These are phyloP conservation scores for Xerocomus minutiporus DNA, from an alignment of 1,284 basidiomycete genomes.

Conservation along the genomic window DNA sequence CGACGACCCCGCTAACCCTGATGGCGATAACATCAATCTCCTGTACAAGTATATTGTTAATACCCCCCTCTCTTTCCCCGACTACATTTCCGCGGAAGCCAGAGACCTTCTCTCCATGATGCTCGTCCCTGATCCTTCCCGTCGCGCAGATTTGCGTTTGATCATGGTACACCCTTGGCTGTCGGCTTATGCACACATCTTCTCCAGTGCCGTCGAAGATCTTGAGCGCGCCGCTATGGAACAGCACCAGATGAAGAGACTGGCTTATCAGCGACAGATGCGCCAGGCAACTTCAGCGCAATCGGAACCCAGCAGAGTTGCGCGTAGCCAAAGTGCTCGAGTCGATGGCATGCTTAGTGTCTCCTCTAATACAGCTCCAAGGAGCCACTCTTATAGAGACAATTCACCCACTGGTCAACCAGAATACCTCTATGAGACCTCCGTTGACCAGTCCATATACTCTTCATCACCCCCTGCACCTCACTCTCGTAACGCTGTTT, in stretches of 20 bases:
- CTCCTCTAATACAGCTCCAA: slow-evolving; percentile 27
- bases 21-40: slow-evolving; percentile 99
- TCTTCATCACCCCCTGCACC: slow-evolving; percentile 33
- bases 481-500: slow-evolving; percentile 40
- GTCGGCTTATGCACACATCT: slow-evolving; percentile 58
- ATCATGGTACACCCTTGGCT: slow-evolving; percentile 88
- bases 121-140: slow-evolving; percentile 80
- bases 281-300: slow-evolving; percentile 40
- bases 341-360: slow-evolving; percentile 38
- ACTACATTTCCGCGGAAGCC: slow-evolving; percentile 81
- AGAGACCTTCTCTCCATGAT: slow-evolving; percentile 74
- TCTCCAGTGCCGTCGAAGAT: slow-evolving; percentile 71
- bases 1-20: slow-evolving; percentile 97
- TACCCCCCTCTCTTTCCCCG: slow-evolving; percentile 91
- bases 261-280: slow-evolving; percentile 77
- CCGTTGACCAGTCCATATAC: slow-evolving; percentile 42
- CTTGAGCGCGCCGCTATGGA: slow-evolving; percentile 79
- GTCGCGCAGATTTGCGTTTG: slow-evolving; percentile 66
- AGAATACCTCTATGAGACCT: slow-evolving; percentile 53
- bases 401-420: slow-evolving; percentile 37
- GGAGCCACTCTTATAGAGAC: slow-evolving; percentile 38
- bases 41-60: slow-evolving; percentile 99
- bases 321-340: slow-evolving; percentile 44
- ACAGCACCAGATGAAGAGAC: slow-evolving; percentile 77
- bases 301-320: slow-evolving; percentile 35